These are phyloP conservation scores for Rhytidhysteron rufulum DNA, from an alignment of 2,329 filamentous ascomycete species.

Conservation along the genomic window DNA sequence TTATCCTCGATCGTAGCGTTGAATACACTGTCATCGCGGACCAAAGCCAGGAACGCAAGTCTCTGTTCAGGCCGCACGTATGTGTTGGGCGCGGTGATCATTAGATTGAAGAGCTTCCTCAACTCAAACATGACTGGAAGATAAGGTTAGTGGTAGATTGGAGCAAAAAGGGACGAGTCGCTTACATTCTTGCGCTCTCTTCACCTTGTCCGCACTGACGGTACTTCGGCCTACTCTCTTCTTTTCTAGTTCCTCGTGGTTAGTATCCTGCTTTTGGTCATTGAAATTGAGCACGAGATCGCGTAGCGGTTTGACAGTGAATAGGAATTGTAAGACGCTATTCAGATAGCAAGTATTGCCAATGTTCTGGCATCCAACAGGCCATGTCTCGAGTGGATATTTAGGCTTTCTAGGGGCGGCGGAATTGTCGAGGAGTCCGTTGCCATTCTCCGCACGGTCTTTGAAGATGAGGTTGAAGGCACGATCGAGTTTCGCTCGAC, in stretches of 20 bases:
- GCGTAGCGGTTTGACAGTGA: constrained; percentile 77
- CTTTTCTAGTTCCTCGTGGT: constrained; percentile 57
- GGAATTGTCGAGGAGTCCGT: constrained; percentile 10
- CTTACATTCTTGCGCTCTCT: constrained; percentile 70
- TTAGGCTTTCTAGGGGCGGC: constrained; percentile 9
- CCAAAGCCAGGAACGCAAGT: constrained; percentile 74
- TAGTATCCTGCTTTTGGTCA: constrained; percentile 63
- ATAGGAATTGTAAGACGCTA: constrained; percentile 92
- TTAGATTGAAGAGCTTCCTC: constrained; percentile 63
- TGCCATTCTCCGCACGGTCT: constrained; percentile 23
- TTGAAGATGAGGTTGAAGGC: constrained; percentile 45
- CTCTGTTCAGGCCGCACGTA: constrained; percentile 70
- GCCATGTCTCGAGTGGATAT: constrained; percentile 52
- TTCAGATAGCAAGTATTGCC: constrained; percentile 98
- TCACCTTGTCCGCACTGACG: constrained; percentile 56
- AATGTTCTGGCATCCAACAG: constrained; percentile 86
- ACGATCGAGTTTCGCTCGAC: constrained; percentile 42
- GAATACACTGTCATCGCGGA: constrained; percentile 53
- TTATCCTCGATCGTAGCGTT: constrained; percentile 38
- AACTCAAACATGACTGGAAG: constrained; percentile 69
- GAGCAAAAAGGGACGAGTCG: constrained; percentile 26
- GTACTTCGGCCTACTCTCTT: constrained; percentile 74
- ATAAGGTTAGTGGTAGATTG: constrained; percentile 10
- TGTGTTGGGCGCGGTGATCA: constrained; percentile 60
- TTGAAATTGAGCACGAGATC: constrained; percentile 77